Evolutionary conservation across 768 basidiomycete genomes (phyloP).

Genomic region (Termitomyces sp.): DNA sequence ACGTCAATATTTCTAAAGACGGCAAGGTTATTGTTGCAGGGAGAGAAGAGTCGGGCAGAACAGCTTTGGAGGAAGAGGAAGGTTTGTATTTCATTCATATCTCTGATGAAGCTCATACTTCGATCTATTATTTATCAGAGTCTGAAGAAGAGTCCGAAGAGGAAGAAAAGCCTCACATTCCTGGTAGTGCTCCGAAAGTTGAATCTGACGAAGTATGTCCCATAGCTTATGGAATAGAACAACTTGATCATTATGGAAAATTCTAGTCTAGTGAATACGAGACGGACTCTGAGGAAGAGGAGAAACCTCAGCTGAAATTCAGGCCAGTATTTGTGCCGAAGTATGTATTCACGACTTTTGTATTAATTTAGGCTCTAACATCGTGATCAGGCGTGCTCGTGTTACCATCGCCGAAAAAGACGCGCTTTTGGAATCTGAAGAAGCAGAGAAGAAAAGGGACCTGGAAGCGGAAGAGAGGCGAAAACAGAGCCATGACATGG

Average conservation of each 20-base stretch:
- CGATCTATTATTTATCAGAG: conserved; percentile 25
- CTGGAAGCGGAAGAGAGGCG: conserved; percentile 78
- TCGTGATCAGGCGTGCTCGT: conserved; percentile 60
- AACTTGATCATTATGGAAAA: conserved; percentile 17
- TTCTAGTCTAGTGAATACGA: conserved; percentile 83
- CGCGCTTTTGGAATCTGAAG: conserved; percentile 72
- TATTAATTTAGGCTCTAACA: neutral
- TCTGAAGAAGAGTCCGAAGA: conserved; percentile 52
- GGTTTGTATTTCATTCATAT: conserved; percentile 22
- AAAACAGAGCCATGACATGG: conserved; percentile 87
- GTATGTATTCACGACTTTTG: conserved; percentile 42
- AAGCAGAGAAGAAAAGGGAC: conserved; percentile 65
- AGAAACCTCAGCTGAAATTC: conserved; percentile 73
- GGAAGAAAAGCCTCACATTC: conserved; percentile 22
- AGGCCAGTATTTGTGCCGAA: conserved; percentile 95
- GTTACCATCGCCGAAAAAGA: conserved; percentile 72
- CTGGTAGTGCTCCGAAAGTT: conserved; percentile 18
- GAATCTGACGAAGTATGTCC: conserved; percentile 47
- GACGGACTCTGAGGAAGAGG: conserved; percentile 76
- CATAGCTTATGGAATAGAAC: neutral
- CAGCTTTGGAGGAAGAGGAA: conserved; percentile 62
- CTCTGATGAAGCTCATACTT: conserved; percentile 12
- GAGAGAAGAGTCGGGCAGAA: conserved; percentile 75
- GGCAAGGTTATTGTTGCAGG: conserved; percentile 83
- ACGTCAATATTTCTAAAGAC: conserved; percentile 78